phyloP scores from a whole-genome alignment of 768 basidiomycete species.

The Mrakia frigida region DNA sequence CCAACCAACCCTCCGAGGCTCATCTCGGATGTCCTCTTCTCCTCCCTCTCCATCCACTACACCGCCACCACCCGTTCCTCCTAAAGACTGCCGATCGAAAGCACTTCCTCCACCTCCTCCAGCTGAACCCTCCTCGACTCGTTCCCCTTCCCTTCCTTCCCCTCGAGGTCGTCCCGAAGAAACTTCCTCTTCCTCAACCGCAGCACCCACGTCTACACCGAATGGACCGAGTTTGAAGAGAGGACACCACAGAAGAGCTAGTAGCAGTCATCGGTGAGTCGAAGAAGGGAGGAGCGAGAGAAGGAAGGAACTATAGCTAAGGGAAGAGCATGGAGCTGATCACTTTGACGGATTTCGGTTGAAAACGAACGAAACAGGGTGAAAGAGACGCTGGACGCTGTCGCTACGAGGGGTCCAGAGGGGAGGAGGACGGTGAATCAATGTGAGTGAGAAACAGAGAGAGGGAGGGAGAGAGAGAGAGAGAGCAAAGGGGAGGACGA shows the following conservation, averaged over 20 bases:
- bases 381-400: conserved; percentile 29
- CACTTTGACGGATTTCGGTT: background rate
- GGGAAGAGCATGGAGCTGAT: background rate
- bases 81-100: background rate
- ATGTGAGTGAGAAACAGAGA: background rate
- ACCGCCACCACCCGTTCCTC: background rate
- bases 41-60: background rate
- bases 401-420: conserved; percentile 6
- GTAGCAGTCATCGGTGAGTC: conserved; percentile 21
- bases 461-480: background rate
- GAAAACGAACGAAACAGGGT: conserved; percentile 12
- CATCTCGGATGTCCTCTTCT: too few species aligned
- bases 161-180: too few species aligned
- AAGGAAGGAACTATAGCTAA: too few species aligned
- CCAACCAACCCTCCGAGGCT: too few species aligned
- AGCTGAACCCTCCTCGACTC: too few species aligned
- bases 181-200: background rate
- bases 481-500: background rate
- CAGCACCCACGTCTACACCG: background rate
- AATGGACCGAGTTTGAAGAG: background rate
- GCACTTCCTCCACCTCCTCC: background rate
- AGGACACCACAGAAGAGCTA: conserved; percentile 15
- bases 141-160: background rate
- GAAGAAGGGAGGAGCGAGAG: too few species aligned
- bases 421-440: conserved; percentile 31